These are phyloP conservation scores for Porphyridium purpureum DNA, from an alignment of 23 red algal species.

Conservation along the genomic window DNA sequence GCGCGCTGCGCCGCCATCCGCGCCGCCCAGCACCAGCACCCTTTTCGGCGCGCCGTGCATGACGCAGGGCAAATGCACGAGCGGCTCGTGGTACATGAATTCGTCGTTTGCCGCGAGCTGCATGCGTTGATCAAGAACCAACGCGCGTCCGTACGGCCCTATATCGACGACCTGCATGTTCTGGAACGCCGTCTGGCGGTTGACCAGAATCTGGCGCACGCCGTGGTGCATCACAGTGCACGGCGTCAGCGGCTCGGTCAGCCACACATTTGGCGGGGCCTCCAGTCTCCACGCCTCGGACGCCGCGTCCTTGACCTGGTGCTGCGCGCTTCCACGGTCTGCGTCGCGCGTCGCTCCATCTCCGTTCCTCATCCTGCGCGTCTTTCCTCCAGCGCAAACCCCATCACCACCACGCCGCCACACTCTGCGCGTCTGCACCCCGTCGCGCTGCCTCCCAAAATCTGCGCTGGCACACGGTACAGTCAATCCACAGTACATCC, in stretches of 20 bases:
- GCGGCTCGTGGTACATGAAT: conserved; percentile 82
- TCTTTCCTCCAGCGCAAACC: too few relatives aligned
- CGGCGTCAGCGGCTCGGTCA: neutral
- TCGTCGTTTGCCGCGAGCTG: conserved; percentile 78
- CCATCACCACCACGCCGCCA: too few relatives aligned
- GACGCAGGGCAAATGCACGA: conserved; percentile 67
- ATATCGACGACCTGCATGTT: conserved; percentile 49
- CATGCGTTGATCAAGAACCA: conserved; percentile 75
- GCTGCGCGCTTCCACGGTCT: too few relatives aligned
- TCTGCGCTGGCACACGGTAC: too few relatives aligned
- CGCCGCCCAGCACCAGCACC: conserved; percentile 81
- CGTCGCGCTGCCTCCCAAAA: too few relatives aligned
- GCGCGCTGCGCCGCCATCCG: conserved; percentile 62
- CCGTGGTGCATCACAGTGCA: neutral
- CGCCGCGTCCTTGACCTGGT: too few relatives aligned
- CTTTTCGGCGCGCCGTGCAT: conserved; percentile 15
- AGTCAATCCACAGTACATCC: too few relatives aligned
- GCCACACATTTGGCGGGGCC: too few relatives aligned
- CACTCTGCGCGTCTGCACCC: too few relatives aligned
- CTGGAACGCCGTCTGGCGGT: neutral
- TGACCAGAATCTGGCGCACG: neutral
- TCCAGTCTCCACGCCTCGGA: too few relatives aligned
- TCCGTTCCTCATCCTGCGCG: too few relatives aligned
- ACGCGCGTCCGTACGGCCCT: conserved; percentile 73
- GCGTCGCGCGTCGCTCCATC: too few relatives aligned